phyloP scores from a whole-genome alignment of 2,329 filamentous ascomycete genomes.

The Colletotrichum australisinense region DNA sequence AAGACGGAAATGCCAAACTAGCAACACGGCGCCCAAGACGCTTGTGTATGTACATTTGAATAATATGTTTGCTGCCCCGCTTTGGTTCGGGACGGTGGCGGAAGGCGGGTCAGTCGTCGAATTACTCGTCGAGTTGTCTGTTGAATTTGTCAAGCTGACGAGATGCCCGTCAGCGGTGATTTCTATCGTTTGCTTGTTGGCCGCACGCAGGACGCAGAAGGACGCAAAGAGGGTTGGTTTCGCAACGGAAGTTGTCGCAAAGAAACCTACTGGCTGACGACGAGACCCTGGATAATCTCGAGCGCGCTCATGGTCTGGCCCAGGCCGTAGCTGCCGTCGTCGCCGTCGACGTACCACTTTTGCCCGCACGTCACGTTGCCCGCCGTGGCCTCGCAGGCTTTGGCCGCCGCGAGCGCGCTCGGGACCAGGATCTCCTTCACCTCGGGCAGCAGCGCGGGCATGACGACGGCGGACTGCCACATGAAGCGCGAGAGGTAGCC shows the following conservation, averaged over 20 bases:
- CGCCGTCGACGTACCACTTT: constrained; percentile 70
- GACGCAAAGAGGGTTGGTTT: background rate
- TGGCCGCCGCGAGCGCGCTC: constrained; percentile 66
- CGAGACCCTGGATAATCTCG: constrained; percentile 70
- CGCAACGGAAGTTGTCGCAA: background rate
- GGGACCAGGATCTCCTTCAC: constrained; percentile 61
- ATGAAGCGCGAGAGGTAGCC: constrained; percentile 74
- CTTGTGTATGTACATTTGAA: background rate
- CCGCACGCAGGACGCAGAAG: too few species aligned
- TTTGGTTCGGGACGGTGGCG: background rate
- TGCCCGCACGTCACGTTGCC: constrained; percentile 67
- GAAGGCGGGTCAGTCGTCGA: background rate
- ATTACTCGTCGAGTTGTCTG: background rate
- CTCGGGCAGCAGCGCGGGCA: constrained; percentile 62
- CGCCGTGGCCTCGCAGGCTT: constrained; percentile 66
- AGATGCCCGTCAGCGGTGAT: background rate
- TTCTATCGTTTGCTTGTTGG: too few species aligned
- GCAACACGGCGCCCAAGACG: background rate
- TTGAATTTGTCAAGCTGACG: background rate
- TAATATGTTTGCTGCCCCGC: background rate
- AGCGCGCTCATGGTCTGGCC: constrained; percentile 75
- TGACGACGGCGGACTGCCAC: constrained; percentile 67
- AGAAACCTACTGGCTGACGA: constrained; percentile 53
- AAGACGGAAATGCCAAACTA: background rate
- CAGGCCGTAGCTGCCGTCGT: constrained; percentile 65